Conservation (phyloP, 345 rosid genomes). For the Eucalyptus melliodora region DNA sequence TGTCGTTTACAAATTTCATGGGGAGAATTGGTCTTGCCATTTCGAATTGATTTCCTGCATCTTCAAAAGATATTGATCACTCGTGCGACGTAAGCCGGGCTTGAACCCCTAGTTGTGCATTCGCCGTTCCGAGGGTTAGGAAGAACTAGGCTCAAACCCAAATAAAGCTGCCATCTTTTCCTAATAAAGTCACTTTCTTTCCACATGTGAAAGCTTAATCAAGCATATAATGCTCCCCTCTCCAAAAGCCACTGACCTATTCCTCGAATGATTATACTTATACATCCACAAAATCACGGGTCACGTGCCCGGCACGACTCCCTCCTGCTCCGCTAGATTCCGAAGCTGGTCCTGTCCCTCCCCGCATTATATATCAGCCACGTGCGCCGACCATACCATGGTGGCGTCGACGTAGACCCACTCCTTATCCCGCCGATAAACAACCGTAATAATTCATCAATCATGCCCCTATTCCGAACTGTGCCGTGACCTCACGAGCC, state of each 20-base stretch:
- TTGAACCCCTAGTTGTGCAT: neutral
- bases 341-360: neutral
- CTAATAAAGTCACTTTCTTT: neutral
- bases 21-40: rapidly evolving
- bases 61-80: neutral
- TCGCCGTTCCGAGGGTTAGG: neutral
- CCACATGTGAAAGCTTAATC: neutral
- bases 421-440: neutral
- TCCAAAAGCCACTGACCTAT: neutral
- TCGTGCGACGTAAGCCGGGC: rapidly evolving
- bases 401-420: neutral
- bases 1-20: rapidly evolving
- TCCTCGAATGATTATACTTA: neutral
- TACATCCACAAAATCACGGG: neutral
- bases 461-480: neutral
- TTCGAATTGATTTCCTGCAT: rapidly evolving
- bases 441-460: neutral
- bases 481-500: neutral
- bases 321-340: neutral
- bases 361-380: neutral
- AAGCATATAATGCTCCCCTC: neutral
- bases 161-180: neutral
- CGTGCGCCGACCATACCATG: neutral
- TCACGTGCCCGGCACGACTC: neutral
- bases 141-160: neutral